Conservation (phyloP, 2,329 filamentous ascomycete genomes). For the Mycosphaerelloides madeirae region DNA sequence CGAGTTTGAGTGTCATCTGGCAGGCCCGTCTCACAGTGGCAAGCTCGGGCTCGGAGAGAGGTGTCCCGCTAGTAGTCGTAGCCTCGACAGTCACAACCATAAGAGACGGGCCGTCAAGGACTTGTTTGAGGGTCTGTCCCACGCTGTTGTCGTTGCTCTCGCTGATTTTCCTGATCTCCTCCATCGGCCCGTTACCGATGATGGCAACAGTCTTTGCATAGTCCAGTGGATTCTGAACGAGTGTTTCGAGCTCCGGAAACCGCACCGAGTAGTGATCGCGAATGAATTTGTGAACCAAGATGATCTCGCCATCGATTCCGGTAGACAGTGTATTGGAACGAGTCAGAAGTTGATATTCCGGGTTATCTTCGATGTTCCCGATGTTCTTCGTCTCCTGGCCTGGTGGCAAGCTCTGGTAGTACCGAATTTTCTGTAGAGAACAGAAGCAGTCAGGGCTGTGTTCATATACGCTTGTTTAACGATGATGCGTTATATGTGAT, state of each 20-base stretch:
- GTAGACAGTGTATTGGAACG: conserved; percentile 87
- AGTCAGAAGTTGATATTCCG: conserved; percentile 82
- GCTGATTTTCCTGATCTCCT: conserved; percentile 77
- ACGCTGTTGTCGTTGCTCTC: conserved; percentile 73
- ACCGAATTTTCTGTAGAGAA: conserved; percentile 67
- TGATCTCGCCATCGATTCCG: conserved; percentile 87
- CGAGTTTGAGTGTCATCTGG: conserved; percentile 80
- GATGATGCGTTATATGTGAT: conserved; percentile 28
- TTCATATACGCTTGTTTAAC: conserved; percentile 59
- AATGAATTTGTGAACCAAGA: conserved; percentile 91
- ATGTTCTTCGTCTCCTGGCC: conserved; percentile 61
- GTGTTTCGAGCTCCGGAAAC: conserved; percentile 85
- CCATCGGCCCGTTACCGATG: conserved; percentile 84
- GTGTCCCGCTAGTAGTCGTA: conserved; percentile 77
- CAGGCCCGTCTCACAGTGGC: conserved; percentile 71
- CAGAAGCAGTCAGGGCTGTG: conserved; percentile 64
- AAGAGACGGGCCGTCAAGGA: conserved; percentile 81
- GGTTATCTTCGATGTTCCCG: conserved; percentile 85
- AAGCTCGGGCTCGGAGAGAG: conserved; percentile 71
- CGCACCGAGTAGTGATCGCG: conserved; percentile 91
- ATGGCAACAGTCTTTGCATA: conserved; percentile 95
- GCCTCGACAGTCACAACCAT: conserved; percentile 97
- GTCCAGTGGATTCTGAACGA: conserved; percentile 87
- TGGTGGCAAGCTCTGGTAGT: conserved; percentile 66
- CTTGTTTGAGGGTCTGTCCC: conserved; percentile 67